Base-by-base conservation (phyloP, 225 moss, liverwort and hornwort genomes). In the Bryoerythrophyllum caledonicum region DNA sequence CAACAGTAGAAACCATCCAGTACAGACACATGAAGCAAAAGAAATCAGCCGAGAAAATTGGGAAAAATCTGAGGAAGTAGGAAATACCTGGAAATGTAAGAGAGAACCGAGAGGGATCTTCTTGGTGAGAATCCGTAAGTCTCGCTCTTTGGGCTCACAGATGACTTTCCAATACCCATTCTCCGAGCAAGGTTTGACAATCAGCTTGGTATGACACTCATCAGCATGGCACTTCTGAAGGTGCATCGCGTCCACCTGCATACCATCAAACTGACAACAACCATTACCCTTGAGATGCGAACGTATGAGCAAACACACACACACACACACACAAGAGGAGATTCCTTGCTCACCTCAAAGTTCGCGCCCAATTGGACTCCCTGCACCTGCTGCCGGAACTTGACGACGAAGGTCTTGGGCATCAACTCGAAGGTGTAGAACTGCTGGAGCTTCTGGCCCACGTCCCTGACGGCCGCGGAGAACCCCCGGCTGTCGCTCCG, bases 321-420 rank as follows among this genome's bases (percentile, higher is more conserved):
- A 46, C 48, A 37, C 7, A 37, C 26, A 73, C 21, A 12, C 21
- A 53, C 13, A 73, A 51, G 48, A 60, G 54, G 37, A 54, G 75
- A 26, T 72, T 49, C 34, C 27, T 17, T 52, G 54, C 35, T 82
- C 83, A 95, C 99, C 93, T 99, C 95, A 76, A 95, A 92, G 80
- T 99, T 99, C 58, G 89, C 95, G 65, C 95, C 99, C 52, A 99
- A 74, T 73, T 93, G 93, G 58, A 86, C 87, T 34, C 95, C 95
- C 61, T 99, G 93, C 43, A 99, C 91, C 69, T 80, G 93, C 84
- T 99, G 95, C 59, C 95, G 85, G 44, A 93, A 99, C 67, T 99
- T 99, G 52, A 99, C 56, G 21, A 89, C 78, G 37, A 95, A 81
- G 10, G 84, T 91, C 73, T 90, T 90, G 19, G 99, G 99, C 85